Conservation (phyloP, 2,329 filamentous ascomycete genomes). For the Mariannaea elegans region DNA sequence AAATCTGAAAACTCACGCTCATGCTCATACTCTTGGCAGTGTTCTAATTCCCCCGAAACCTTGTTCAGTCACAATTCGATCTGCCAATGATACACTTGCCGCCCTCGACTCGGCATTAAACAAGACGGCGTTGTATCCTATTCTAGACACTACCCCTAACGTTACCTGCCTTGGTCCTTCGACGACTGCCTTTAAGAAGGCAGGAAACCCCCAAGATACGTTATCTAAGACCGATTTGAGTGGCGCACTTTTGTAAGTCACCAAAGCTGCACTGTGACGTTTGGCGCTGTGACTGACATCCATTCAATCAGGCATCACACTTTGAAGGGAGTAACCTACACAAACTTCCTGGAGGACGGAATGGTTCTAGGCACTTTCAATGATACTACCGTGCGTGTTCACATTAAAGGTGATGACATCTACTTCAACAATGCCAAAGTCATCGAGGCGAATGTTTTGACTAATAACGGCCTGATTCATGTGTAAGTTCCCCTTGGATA, state of each 20-base stretch:
- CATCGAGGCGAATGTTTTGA: slow-evolving; percentile 31
- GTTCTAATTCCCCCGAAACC: slow-evolving; percentile 26
- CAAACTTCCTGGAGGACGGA: slow-evolving; percentile 26
- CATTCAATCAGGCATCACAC: slow-evolving; percentile 24
- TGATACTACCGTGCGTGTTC: slow-evolving; percentile 23
- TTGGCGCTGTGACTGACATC: neutral
- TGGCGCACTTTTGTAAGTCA: slow-evolving; percentile 22
- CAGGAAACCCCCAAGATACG: slow-evolving; percentile 22
- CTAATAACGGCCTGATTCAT: slow-evolving; percentile 35
- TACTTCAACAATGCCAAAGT: slow-evolving; percentile 38
- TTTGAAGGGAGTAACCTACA: slow-evolving; percentile 30
- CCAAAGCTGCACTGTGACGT: rapidly evolving
- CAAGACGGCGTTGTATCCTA: slow-evolving; percentile 25
- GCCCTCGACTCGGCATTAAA: slow-evolving; percentile 25
- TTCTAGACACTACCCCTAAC: slow-evolving; percentile 27
- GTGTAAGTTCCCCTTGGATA: slow-evolving; percentile 19
- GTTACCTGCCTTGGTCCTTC: slow-evolving; percentile 35
- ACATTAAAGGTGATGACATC: slow-evolving; percentile 25
- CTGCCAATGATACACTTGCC: slow-evolving; percentile 14
- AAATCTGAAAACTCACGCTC: neutral
- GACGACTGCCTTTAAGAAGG: slow-evolving; percentile 26
- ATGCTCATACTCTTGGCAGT: neutral
- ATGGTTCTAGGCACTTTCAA: slow-evolving; percentile 28
- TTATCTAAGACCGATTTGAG: slow-evolving; percentile 21
- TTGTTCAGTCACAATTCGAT: slow-evolving; percentile 28